Evolutionary conservation across 768 basidiomycete species (phyloP).

Genomic region (Lepiota subincarnata): DNA sequence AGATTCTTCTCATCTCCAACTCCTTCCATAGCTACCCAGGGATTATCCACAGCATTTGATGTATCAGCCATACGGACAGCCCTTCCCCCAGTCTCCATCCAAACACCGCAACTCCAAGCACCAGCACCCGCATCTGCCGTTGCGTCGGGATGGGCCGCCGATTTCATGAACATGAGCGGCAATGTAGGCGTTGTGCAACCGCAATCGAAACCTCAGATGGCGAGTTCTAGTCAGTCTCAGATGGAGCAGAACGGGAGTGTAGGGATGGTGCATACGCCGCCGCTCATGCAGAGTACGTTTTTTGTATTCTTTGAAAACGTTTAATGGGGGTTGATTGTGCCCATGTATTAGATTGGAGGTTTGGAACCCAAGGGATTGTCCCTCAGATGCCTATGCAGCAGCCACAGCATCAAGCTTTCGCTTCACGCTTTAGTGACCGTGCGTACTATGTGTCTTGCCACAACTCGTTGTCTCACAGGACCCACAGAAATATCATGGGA

Average conservation of each 20-base stretch:
- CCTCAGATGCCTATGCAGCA: constrained; percentile 25
- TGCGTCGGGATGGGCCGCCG: constrained; percentile 17
- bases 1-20: constrained; percentile 55
- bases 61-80: constrained; percentile 49
- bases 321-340: too few species aligned
- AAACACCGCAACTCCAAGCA: constrained; percentile 22
- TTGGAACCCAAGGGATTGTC: constrained; percentile 28
- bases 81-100: constrained; percentile 32
- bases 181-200: neutral
- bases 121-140: constrained; percentile 26
- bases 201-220: constrained; percentile 1
- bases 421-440: constrained; percentile 35
- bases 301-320: neutral
- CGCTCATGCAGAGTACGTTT: constrained; percentile 10
- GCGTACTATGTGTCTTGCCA: constrained; percentile 18
- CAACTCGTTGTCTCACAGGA: neutral
- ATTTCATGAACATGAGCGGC: constrained; percentile 14
- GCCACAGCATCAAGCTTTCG: constrained; percentile 16
- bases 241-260: neutral
- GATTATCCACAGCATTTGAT: constrained; percentile 45
- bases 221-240: neutral
- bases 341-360: too few species aligned
- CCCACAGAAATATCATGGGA: constrained; percentile 53
- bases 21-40: constrained; percentile 11
- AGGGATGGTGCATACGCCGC: constrained; percentile 8